Percentiles rank a stretch among this genome's conserved stretches.
Evolutionary conservation across 768 basidiomycete genomes (phyloP).

Genomic region (Boletus eberwhitei): DNA sequence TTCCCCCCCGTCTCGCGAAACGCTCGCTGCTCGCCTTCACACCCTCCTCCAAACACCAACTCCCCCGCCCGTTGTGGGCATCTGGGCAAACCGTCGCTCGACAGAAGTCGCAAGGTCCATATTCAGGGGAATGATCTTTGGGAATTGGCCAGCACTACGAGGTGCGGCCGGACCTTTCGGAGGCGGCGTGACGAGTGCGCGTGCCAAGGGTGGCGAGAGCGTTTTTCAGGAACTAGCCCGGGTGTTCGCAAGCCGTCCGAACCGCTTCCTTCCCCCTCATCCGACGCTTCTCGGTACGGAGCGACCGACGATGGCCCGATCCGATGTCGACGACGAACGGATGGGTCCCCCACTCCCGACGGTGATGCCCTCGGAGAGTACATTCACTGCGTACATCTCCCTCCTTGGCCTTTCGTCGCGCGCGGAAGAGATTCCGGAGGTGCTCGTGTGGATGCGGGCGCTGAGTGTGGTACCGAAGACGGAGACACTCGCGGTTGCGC

Average conservation of each 20-base stretch:
- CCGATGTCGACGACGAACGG: not conserved
- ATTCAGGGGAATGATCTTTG: constrained; percentile 56
- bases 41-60: constrained; percentile 23
- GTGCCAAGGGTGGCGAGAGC: constrained; percentile 14
- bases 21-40: constrained; percentile 6
- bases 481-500: constrained; percentile 54
- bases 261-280: constrained; percentile 8
- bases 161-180: constrained; percentile 36
- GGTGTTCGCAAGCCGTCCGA: constrained; percentile 9
- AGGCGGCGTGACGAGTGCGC: constrained; percentile 24
- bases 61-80: constrained; percentile 31
- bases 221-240: constrained; percentile 21
- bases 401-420: constrained; percentile 52
- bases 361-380: constrained; percentile 47
- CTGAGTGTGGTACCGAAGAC: constrained; percentile 50
- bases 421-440: constrained; percentile 59
- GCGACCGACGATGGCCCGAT: constrained; percentile 3
- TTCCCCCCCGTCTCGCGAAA: constrained; percentile 3
- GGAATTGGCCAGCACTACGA: constrained; percentile 48
- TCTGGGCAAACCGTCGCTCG: constrained; percentile 47
- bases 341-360: constrained; percentile 26
- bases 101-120: constrained; percentile 47
- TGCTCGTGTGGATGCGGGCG: constrained; percentile 71
- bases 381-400: constrained; percentile 57
- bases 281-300: not conserved